Base-by-base conservation (phyloP, 345 rosid species). In the Fremontodendron californicum region DNA sequence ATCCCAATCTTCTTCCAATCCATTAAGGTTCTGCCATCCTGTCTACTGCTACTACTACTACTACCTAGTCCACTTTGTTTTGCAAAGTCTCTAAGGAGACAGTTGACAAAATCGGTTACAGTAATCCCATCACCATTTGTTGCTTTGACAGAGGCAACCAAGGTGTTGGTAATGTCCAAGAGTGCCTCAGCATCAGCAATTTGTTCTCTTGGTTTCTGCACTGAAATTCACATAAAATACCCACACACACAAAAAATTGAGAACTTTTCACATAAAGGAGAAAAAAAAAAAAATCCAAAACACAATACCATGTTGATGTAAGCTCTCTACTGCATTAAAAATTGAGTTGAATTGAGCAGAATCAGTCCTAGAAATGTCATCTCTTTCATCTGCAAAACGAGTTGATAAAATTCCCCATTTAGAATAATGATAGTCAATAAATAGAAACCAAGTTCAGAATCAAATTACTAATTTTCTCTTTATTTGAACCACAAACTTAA, bases 131-230 rank as follows among this genome's bases (percentile, higher is more conserved):
- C 79, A 12, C 65, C 77, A 57, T 74, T 78, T 11, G 81, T 80
- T 15, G 82, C 79, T 79, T 75, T 83, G 31, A 82, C 81, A 75
- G 73, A 77, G 11, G 68, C 11, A 27, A 78, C 18, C 78, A 85
- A 55, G 9, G 78, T 63, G 48, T 73, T 81, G 29, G 88, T 64
- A 15, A 87, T 80, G 64, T 66, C 81, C 73, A 78, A 73, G 45
- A 87, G 71, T 15, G 86, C 81, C 77, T 85, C 86, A 23, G 88
- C 90, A 81, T 87, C 90, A 51, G 81, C 82, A 51, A 84, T 77
- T 66, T 84, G 90, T 52, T 87, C 87, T 67, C 83, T 79, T n/a
- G 88, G 86, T 27, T 71, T 84, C 77, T 57, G 81, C 2, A 87
- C 90, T 87, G 87, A 75, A 77, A 78, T 64, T 72, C 62, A 51